A percentile compares a stretch with the other conserved stretches of the same genome.
These are phyloP conservation scores for Aspergillus sojae DNA, from an alignment of 2,329 filamentous ascomycete species.

Conservation along the genomic window DNA sequence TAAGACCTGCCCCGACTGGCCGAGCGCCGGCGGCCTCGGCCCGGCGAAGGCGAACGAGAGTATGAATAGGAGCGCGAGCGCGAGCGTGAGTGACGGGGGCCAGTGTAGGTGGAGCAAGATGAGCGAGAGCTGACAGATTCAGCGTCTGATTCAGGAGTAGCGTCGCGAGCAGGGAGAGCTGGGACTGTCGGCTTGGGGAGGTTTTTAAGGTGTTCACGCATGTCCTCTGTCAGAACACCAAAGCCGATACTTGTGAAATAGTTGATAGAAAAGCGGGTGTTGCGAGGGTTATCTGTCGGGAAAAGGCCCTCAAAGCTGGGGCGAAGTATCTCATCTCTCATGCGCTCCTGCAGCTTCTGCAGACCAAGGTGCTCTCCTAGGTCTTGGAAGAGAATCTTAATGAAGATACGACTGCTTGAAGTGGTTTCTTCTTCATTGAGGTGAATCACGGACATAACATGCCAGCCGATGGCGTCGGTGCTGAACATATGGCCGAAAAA, in stretches of 20 bases:
- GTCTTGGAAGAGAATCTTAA: slow-evolving; percentile 97
- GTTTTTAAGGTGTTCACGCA: slow-evolving; percentile 88
- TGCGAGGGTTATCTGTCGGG: slow-evolving; percentile 83
- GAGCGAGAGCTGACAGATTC: slow-evolving; percentile 59
- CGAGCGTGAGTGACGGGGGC: slow-evolving; percentile 42
- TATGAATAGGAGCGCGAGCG: slow-evolving; percentile 46
- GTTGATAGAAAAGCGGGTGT: slow-evolving; percentile 97
- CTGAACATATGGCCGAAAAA: slow-evolving; percentile 92
- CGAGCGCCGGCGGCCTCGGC: slow-evolving; percentile 30
- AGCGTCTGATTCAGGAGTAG: slow-evolving; percentile 68
- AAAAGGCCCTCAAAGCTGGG: slow-evolving; percentile 84
- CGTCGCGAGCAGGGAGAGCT: slow-evolving; percentile 60
- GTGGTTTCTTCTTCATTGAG: slow-evolving; percentile 97
- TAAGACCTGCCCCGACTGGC: slow-evolving; percentile 32
- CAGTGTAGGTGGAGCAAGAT: slow-evolving; percentile 30
- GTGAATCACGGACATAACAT: slow-evolving; percentile 80
- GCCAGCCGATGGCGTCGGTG: slow-evolving; percentile 89
- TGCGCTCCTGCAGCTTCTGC: slow-evolving; percentile 72
- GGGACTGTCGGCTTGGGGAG: slow-evolving; percentile 82
- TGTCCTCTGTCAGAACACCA: slow-evolving; percentile 90
- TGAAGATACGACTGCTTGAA: slow-evolving; percentile 93
- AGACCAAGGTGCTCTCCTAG: slow-evolving; percentile 85
- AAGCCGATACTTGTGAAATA: slow-evolving; percentile 99
- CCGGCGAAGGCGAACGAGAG: slow-evolving; percentile 39
- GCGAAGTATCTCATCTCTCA: slow-evolving; percentile 77